Base-by-base conservation (phyloP, 345 rosid genomes). In the Acer yangbiense region DNA sequence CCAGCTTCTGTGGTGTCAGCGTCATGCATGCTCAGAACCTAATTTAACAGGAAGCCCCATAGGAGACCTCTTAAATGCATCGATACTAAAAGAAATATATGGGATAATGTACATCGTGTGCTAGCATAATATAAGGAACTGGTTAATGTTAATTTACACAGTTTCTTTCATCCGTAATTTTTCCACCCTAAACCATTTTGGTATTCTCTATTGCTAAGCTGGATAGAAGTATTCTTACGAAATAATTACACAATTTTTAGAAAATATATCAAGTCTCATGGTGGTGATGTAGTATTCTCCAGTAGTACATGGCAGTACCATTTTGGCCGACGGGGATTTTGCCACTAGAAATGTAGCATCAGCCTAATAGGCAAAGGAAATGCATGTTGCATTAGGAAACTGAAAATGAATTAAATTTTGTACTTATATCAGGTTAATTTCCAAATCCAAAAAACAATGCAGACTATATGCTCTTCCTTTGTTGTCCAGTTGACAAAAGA, bases 1-100 rank as follows among this genome's bases (percentile, higher is more conserved):
- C 96, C 89, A 95, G 90, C 94, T 88, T 94, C 99, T 95, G 99
- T 91, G 86, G 87, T 90, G 85, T 89, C 89, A 93, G 81, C 92
- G 84, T 86, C 92, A 95, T 85, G 92, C 90, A 92, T 88, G 82
- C 92, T 91, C 95, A 93, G 92, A 88, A 88, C 95, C 93, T 88
- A 91, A 86, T 88, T 85, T 93, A 88, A 88, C 94, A 91, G 85
- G 90, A 92, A 90, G 90, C 91, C 97, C 97, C 93, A 73, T 88
- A 83, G 93, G 97, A 91, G 89, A 90, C 89, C 89, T 89, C 93
- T 83, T 88, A 87, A 91, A 91, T 88, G 94, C 87, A 89, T 87
- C 67, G 74, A 83, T 84, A 80, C 75, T 43, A 73, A 82, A 79
- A 78, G 29, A 60, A 78, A 64, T 63, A 85, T 66, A 54, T 46